These are phyloP conservation scores for Vitis vinifera DNA, from an alignment of 164 flowering plant genomes.

Conservation along the genomic window DNA sequence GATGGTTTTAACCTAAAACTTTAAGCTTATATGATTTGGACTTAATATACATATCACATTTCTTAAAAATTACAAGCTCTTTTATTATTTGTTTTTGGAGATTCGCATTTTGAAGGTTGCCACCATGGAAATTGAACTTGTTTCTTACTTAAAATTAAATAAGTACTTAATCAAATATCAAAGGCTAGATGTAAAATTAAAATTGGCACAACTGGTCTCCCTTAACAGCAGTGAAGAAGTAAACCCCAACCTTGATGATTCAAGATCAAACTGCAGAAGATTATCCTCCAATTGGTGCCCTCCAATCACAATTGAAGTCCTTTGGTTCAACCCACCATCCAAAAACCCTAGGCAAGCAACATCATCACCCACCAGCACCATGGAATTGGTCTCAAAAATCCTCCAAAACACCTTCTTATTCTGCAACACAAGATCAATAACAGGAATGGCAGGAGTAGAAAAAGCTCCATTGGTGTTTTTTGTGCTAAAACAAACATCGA, in stretches of 20 bases:
- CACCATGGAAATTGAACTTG: conserved; percentile 20
- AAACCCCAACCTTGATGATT: conserved; percentile 11
- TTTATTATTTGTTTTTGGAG: no score
- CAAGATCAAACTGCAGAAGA: conserved; percentile 13
- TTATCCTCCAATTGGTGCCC: conserved; percentile 7
- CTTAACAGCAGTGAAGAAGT: conserved; percentile 15
- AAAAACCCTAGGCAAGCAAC: conserved; percentile 7
- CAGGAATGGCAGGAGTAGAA: conserved; percentile 8
- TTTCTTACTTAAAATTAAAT: conserved; percentile 8
- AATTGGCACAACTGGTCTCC: conserved; percentile 19
- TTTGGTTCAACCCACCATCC: conserved; percentile 10
- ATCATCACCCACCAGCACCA: conserved; percentile 3
- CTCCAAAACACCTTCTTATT: conserved; percentile 14
- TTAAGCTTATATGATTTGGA: no score
- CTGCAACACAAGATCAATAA: conserved; percentile 13
- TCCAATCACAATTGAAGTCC: conserved; percentile 14
- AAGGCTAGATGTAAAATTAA: conserved; percentile 1
- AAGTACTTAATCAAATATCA: conserved; percentile 8
- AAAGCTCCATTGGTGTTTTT: neutral
- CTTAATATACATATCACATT: no score
- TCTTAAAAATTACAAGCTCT: no score
- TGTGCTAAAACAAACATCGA: conserved; percentile 9
- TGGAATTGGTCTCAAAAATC: conserved; percentile 12
- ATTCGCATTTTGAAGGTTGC: no score
- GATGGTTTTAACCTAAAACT: no score